A percentile compares a stretch with the other conserved stretches of the same genome.
Conservation (phyloP, 768 basidiomycete species). For the Arthromyces matolae region DNA sequence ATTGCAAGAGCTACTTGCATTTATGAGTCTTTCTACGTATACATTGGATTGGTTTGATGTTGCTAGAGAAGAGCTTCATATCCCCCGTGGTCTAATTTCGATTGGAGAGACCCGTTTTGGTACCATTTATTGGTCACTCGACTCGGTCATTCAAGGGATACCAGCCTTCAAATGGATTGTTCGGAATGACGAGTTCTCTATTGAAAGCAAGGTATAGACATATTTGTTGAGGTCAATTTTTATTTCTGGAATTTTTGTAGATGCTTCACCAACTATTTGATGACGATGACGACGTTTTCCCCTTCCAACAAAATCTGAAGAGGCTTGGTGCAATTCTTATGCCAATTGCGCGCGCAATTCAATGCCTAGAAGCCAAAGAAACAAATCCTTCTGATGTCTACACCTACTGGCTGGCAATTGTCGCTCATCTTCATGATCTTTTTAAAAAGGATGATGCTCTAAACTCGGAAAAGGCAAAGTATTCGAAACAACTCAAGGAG, state of each 20-base stretch:
- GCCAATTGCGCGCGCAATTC: conserved; percentile 18
- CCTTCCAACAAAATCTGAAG: conserved; percentile 9
- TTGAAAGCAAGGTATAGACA: conserved; percentile 9
- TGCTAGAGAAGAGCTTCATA: conserved; percentile 13
- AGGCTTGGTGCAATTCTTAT: conserved; percentile 12
- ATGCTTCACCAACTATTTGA: conserved; percentile 6
- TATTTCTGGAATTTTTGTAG: neutral
- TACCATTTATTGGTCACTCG: conserved; percentile 16
- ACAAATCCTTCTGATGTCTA: conserved; percentile 18
- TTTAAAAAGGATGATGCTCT: neutral
- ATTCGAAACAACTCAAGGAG: neutral
- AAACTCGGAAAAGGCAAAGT: neutral
- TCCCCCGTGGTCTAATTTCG: conserved; percentile 16
- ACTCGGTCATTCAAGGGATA: conserved; percentile 15
- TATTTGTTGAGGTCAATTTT: too few relatives aligned
- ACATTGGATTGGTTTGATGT: conserved; percentile 15
- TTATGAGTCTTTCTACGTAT: conserved; percentile 16
- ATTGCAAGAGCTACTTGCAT: too few relatives aligned
- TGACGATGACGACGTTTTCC: conserved; percentile 8
- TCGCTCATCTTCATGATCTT: conserved; percentile 5
- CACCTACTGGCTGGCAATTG: conserved; percentile 17
- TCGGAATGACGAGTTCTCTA: conserved; percentile 4
- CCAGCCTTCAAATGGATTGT: conserved; percentile 15
- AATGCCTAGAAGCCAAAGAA: conserved; percentile 17
- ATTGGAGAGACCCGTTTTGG: conserved; percentile 20